A percentile compares a stretch with the other conserved stretches of the same genome.
Evolutionary conservation across 768 basidiomycete genomes (phyloP).

Genomic region (Rickenella mellea): DNA sequence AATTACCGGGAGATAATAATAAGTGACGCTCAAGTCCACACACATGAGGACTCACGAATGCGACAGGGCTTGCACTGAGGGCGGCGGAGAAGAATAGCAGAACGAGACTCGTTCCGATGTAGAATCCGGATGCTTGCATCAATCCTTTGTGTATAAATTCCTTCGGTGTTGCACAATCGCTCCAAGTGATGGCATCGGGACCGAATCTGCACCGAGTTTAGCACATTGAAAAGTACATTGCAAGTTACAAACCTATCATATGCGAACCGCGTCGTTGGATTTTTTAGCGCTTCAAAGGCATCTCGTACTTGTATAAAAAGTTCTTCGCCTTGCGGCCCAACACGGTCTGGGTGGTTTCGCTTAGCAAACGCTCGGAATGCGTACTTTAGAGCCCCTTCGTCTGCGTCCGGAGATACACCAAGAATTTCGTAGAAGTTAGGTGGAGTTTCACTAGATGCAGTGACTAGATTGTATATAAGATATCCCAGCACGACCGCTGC

Average conservation of each 20-base stretch:
- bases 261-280: conserved; percentile 71
- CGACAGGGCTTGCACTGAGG: conserved; percentile 46
- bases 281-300: conserved; percentile 70
- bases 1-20: conserved; percentile 4
- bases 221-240: neutral
- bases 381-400: conserved; percentile 55
- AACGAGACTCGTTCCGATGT: conserved; percentile 46
- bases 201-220: conserved; percentile 49
- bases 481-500: conserved; percentile 56
- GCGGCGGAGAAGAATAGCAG: conserved; percentile 58
- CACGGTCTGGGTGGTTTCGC: conserved; percentile 69
- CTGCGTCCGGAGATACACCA: conserved; percentile 48
- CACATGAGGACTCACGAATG: conserved; percentile 44
- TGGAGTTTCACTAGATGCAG: conserved; percentile 44
- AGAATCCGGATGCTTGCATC: conserved; percentile 51
- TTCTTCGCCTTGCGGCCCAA: conserved; percentile 42
- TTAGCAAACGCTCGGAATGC: conserved; percentile 73
- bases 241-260: conserved; percentile 60
- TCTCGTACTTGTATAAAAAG: conserved; percentile 64
- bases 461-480: conserved; percentile 53
- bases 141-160: conserved; percentile 67
- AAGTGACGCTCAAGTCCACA: conserved; percentile 2
- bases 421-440: conserved; percentile 78
- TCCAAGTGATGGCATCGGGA: conserved; percentile 61
- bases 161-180: conserved; percentile 51